Base-by-base conservation (phyloP, 1,284 basidiomycete species). In the Cryptococcus jaspeensis region DNA sequence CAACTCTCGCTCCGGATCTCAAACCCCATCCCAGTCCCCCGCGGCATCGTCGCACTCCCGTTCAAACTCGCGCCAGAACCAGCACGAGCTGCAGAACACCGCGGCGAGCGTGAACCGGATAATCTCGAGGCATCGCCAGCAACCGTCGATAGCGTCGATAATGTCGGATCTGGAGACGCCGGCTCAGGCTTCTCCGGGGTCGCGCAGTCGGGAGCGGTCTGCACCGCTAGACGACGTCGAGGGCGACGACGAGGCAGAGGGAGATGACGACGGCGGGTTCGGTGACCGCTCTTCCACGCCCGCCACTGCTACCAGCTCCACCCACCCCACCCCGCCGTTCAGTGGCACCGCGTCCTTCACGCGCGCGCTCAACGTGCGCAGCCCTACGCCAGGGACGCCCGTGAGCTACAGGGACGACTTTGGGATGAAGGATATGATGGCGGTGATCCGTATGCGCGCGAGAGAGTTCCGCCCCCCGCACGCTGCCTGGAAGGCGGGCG, bases 381-480 rank as follows among this genome's bases (percentile, higher is more conserved):
- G 54, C 6, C 64, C 69, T 35, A 63, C 58, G 23, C 69, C 70
- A 5, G 47, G 60, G 22, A 38, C 59, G 18, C 79, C 83, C 9
- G 74, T 85, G 28, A 75, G 89, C 43, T 85, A 87, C 23, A 84
- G 83, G 61, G 86, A 91, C 67, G 89, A 93, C 72, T 93, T 92
- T 75, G 92, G 91, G 1, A 78, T 92, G 40, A 80, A 84, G 13
- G 81, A 85, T 53, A 90, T 94, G 87, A 82, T 92, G 80, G 85
- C 88, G 11, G 81, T 93, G 48, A 90, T 94, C 56, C 84, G 90
- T 67, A 82, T 84, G 38, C 82, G 83, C 36, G 86, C 85, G 36
- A 71, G 79, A 42, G 73, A 79, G 56, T 64, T 65, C 59, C 66
- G 56, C 35, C 61, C 52, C 36, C n/a, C 15, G 56, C 13, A 22